Evolutionary conservation across 2,329 filamentous ascomycete species (phyloP).

Genomic region (Epichloe uncinata): DNA sequence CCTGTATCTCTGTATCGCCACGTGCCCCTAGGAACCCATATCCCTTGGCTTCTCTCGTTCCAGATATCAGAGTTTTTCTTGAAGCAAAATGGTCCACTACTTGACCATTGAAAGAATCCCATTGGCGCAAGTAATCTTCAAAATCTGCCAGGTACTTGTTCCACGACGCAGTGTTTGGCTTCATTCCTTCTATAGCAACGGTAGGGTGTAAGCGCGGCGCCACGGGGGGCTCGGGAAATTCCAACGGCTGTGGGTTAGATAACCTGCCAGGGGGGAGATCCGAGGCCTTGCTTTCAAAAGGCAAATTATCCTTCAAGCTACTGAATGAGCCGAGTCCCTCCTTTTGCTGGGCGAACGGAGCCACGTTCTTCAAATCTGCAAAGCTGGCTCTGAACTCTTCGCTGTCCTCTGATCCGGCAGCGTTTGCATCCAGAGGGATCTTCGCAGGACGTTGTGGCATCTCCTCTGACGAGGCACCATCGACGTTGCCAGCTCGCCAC

Average conservation of each 20-base stretch:
- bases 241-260: constrained; percentile 21
- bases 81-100: constrained; percentile 44
- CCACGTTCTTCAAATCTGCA: constrained; percentile 41
- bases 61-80: constrained; percentile 32
- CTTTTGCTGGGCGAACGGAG: constrained; percentile 35
- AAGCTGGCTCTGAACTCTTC: constrained; percentile 42
- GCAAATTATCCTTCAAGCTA: constrained; percentile 42
- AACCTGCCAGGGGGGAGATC: constrained; percentile 24
- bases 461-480: constrained; percentile 12
- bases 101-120: constrained; percentile 33
- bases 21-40: constrained; percentile 30
- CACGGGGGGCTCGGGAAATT: constrained; percentile 34
- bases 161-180: constrained; percentile 31
- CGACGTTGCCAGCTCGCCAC: constrained; percentile 40
- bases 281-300: constrained; percentile 40
- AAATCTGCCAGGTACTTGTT: constrained; percentile 40
- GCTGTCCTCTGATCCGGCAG: constrained; percentile 40
- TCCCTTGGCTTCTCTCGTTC: constrained; percentile 27
- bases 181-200: constrained; percentile 28
- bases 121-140: constrained; percentile 38
- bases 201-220: constrained; percentile 35
- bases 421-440: constrained; percentile 19
- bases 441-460: constrained; percentile 8
- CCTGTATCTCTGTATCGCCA: constrained; percentile 33
- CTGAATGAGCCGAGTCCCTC: constrained; percentile 39